Evolutionary conservation across 1,284 basidiomycete genomes (phyloP), one percentile per base, ranked within the genome.

Genomic region (Boletus albobrunnescens): DNA sequence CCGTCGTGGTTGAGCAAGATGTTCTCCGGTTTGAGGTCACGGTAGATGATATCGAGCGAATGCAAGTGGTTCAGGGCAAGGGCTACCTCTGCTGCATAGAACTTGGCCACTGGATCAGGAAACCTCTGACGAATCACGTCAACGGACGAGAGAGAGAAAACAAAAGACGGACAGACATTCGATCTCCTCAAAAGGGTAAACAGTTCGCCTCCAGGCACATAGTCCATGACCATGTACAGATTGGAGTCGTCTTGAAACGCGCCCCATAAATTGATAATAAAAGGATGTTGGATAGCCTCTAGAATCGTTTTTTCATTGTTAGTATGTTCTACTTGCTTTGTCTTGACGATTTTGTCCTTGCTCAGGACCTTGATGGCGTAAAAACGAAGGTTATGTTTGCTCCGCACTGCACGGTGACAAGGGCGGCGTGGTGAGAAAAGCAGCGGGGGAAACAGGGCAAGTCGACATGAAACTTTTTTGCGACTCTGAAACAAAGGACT

Each of bases 161-260:
- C 9, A 48, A 36, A 30, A 44, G 41, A 37, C 47, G 20, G 38
- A 72, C 81, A 56, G 43, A 93, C 93, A 67, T 90, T 91, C 41
- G 90, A 93, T 71, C 92, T 80, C 51, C 94, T 79, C 50, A 97
- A 69, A 36, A 96, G 79, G 38, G 89, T 91, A 66, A 99, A 99
- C 7, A 99, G 75, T 69, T 99, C 95, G 16, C 95, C 95, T 17
- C 95, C 95, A 0, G 94, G 92, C 4, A 99, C 95, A 65, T 97
- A 99, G 71, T 99, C 96, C 95, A 99, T 98, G 49, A 99, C 94
- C 94, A 99, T 97, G 75, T 96, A 99, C 12, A 99, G 74, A 65
- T 97, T 98, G 37, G 89, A 78, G 10, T 83, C 73, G 61, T 98
- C 95, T 60, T 96, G 92, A 71, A 99, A 99, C 1, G 91, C 90